Evolutionary conservation across 306 rosid species (phyloP).

Genomic region (Cucumis hystrix): DNA sequence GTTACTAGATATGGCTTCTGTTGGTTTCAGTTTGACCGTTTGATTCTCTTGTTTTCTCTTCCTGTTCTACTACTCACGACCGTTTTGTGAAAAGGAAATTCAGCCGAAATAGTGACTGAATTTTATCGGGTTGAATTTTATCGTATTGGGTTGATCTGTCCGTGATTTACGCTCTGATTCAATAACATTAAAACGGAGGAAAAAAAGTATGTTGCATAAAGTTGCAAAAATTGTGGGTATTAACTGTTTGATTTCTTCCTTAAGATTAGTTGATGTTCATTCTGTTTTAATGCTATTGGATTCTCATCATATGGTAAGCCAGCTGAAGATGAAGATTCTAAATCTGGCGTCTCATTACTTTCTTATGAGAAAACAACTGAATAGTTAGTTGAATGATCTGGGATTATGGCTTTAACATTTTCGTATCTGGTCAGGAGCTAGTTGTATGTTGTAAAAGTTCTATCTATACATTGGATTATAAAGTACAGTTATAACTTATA

Average conservation of each 20-base stretch:
- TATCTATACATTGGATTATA: neutral
- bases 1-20: neutral
- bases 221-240: neutral
- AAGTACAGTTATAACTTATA: neutral
- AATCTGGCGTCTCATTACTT: neutral
- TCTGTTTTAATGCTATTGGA: neutral
- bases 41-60: neutral
- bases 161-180: neutral
- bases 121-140: neutral
- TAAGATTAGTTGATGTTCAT: neutral
- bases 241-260: neutral
- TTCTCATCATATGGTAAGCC: neutral
- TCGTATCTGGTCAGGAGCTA: neutral
- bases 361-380: neutral
- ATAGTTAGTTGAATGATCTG: neutral
- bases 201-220: neutral
- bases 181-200: neutral
- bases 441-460: neutral
- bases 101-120: neutral
- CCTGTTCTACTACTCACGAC: neutral
- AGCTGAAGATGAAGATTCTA: neutral
- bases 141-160: neutral
- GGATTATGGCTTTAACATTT: neutral
- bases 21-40: neutral
- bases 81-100: neutral